Evolutionary conservation across 192 early-diverging fungal species (phyloP).

Genomic region (Obelidium mucronatum): DNA sequence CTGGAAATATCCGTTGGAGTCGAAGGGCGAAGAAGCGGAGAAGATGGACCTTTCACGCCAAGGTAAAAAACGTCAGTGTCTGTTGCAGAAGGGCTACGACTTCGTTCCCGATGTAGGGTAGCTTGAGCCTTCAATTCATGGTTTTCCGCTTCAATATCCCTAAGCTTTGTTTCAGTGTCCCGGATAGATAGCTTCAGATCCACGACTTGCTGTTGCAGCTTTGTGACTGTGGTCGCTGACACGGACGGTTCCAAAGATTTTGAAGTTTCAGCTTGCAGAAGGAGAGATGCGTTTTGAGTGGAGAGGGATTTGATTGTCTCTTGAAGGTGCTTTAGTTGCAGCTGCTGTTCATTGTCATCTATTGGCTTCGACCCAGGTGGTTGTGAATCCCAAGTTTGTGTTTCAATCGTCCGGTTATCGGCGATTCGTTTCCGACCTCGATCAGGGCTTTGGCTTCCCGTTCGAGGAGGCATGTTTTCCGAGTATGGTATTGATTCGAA

Average conservation of each 20-base stretch:
- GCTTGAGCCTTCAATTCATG: not conserved
- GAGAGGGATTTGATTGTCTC: not conserved
- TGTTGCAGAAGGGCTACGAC: not conserved
- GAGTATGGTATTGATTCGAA: not conserved
- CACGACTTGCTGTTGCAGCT: not conserved
- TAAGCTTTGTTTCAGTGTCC: not conserved
- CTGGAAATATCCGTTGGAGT: not conserved
- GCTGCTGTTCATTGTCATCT: not conserved
- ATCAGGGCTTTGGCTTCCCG: not conserved
- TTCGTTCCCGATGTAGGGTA: not conserved
- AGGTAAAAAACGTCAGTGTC: not conserved
- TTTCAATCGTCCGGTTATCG: not conserved
- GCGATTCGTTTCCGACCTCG: not conserved
- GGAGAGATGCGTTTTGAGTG: not conserved
- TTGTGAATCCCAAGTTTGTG: conserved; percentile 6
- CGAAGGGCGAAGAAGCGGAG: not conserved
- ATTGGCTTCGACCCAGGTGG: not conserved
- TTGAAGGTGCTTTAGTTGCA: not conserved
- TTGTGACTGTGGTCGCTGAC: not conserved
- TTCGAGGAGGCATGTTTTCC: not conserved
- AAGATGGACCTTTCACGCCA: not conserved
- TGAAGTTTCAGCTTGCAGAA: not conserved
- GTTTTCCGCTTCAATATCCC: not conserved
- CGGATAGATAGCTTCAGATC: not conserved
- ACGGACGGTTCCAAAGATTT: not conserved